Evolutionary conservation across 768 basidiomycete genomes (phyloP), one percentile per base, ranked within the genome.

Genomic region (Pluteus cervinus): DNA sequence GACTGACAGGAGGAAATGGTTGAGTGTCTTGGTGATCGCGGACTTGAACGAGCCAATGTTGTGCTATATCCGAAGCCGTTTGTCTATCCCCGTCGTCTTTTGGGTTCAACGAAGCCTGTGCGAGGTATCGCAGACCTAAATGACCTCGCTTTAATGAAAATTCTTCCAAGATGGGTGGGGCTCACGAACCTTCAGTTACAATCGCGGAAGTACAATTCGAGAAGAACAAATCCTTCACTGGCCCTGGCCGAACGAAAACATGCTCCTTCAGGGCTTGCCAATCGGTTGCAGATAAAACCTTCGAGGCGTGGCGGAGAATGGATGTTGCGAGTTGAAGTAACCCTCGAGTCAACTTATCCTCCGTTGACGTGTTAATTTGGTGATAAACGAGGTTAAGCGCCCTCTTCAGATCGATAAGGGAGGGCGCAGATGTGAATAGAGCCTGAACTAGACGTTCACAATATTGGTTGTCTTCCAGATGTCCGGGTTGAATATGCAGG

Each of bases 81-180:
- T 47, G 43, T 42, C 60, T 58, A 49, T 81, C 76, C 10, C 37
- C 47, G 3, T 26, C 33, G 7, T 56, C 58, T 0, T 43, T 41
- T 22, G 63, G 54, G 33, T 72, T 53, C 2, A 81, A 59, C 7
- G 55, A 49, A 5, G 53, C 46, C 1, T 49, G 39, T 12, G 81
- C 52, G n/a, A 83, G 52, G 2, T 44, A 40, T 14, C 46, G 44
- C 7, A 81, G 45, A 0, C 57, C 79, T 80, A 40, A 11, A 41
- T 25, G n/a, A 17, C 9, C 10, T 28, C 50, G 18, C 49, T n/a
- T n/a, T n/a, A n/a, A n/a, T n/a, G n/a, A n/a, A n/a, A n/a, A n/a
- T n/a, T n/a, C n/a, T n/a, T n/a, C n/a, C n/a, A n/a, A n/a, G n/a
- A n/a, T n/a, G n/a, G n/a, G n/a, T n/a, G n/a, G n/a, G 5, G 10